These are phyloP conservation scores for Chlorella sorokiniana DNA, from an alignment of 139 green algal genomes.

Conservation along the genomic window DNA sequence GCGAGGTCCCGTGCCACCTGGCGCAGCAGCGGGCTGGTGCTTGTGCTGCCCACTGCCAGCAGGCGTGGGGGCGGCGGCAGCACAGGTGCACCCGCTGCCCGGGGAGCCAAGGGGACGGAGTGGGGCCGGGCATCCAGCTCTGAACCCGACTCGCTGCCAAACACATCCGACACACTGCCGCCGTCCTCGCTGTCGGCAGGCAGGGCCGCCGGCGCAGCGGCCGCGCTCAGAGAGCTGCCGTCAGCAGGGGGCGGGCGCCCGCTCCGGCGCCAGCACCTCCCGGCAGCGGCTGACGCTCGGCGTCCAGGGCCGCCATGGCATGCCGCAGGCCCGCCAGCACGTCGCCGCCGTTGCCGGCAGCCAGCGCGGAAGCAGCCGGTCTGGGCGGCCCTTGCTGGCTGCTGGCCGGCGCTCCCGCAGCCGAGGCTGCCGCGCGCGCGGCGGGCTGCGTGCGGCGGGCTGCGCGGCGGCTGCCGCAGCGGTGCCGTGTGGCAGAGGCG, in stretches of 20 bases:
- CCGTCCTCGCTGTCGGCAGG: not conserved
- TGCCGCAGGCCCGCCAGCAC: constrained; percentile 1
- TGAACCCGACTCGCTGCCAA: not conserved
- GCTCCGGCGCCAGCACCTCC: not conserved
- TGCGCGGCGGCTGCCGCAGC: not conserved
- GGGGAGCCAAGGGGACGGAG: not conserved
- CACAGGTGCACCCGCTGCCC: no score
- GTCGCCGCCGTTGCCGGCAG: no score
- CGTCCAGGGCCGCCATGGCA: constrained; percentile 11
- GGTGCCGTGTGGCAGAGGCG: no score
- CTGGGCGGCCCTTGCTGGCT: not conserved
- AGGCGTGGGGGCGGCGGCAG: no score
- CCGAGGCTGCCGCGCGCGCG: no score
- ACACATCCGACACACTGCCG: not conserved
- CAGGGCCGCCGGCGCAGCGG: not conserved
- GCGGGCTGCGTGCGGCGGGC: not conserved
- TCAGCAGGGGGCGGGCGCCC: not conserved
- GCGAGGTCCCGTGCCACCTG: constrained; percentile 8
- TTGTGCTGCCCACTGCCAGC: not conserved
- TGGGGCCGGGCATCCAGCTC: not conserved
- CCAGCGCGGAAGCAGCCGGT: no score
- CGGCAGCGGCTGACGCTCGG: not conserved
- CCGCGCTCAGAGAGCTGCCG: not conserved
- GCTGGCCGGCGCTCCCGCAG: not conserved
- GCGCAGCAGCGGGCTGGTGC: not conserved